A percentile compares a stretch with the other conserved stretches of the same genome.
Conservation (phyloP, 768 basidiomycete genomes). For the Rossbeevera mucosa region DNA sequence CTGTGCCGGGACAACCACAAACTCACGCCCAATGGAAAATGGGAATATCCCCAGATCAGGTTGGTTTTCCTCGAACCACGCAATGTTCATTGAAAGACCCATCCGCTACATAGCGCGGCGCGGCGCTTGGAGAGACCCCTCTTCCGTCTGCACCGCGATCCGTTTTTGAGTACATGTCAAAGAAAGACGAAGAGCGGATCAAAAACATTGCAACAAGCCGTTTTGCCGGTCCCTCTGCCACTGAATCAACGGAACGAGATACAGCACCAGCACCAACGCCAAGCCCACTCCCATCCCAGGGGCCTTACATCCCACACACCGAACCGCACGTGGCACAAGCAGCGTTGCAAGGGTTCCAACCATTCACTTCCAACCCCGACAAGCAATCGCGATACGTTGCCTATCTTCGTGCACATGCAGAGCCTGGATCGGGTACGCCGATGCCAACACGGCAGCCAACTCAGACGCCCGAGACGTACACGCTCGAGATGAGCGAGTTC, state of each 20-base stretch:
- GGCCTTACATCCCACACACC: conserved; percentile 49
- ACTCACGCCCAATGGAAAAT: conserved; percentile 51
- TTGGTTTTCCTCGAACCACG: conserved; percentile 31
- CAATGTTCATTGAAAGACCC: not conserved
- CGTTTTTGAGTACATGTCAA: conserved; percentile 91
- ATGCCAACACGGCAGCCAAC: conserved; percentile 50
- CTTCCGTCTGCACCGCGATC: conserved; percentile 69
- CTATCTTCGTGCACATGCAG: conserved; percentile 74
- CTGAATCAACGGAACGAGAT: conserved; percentile 24
- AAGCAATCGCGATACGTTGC: conserved; percentile 85
- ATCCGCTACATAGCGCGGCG: conserved; percentile 60
- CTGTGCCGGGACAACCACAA: conserved; percentile 22
- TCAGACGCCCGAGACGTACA: conserved; percentile 65
- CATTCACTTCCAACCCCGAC: conserved; percentile 67
- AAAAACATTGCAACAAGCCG: conserved; percentile 46
- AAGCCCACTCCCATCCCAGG: conserved; percentile 19
- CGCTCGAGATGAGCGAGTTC: conserved; percentile 82
- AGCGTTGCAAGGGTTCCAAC: conserved; percentile 85
- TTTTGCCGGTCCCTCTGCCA: conserved; percentile 19
- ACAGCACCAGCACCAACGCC: conserved; percentile 14
- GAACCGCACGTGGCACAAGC: conserved; percentile 82
- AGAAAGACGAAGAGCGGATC: conserved; percentile 86
- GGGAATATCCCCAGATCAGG: conserved; percentile 69
- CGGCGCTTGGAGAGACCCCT: conserved; percentile 76
- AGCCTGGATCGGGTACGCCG: conserved; percentile 37